Evolutionary conservation across 2,329 filamentous ascomycete genomes (phyloP), one percentile per base, ranked within the genome.

Genomic region (Epichloe elymi): DNA sequence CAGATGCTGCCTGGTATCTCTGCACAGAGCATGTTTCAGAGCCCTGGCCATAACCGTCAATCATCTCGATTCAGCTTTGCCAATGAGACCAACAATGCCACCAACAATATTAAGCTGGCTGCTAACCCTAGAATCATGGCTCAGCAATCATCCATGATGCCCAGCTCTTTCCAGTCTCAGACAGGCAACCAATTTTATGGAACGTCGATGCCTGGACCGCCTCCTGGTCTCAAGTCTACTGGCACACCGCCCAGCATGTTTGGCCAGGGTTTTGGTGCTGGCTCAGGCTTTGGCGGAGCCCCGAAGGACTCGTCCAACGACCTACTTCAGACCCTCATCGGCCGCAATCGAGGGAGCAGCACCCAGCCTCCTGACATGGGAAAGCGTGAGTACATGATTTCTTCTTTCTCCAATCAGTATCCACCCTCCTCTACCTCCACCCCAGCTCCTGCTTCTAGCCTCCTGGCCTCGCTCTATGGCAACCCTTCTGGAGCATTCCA

Each of bases 351-450:
- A 63, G 75, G 78, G 62, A 78, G 78, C 66, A 80, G 78, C 67
- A 79, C 76, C 67, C 85, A 88, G 70, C 76, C 78, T 68, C 83
- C 86, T 71, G 89, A 95, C 74, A 79, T 83, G 71, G 83, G 83
- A 82, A 95, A 95, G 88, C 89, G 89, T 95, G 89, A 95, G 89
- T 95, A 86, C 78, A 85, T 88, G 78, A 86, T 90, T 82, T 87
- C 88, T 84, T 87, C 85, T 75, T 87, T 90, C 74, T 83, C 86
- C 72, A 87, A 86, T 70, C 86, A 90, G 76, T 87, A 88, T 74
- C 85, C 84, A 73, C 76, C 82, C 73, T 86, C 85, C 75, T 75
- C 84, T 75, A 83, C 80, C 75, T 87, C 85, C 69, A 85, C 83
- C 74, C 83, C 84, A 73, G 85, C 84, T 83, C 85, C 86, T 87